These are phyloP conservation scores for Tympanopsis confertula DNA, from an alignment of 2,329 filamentous ascomycete species.

Conservation along the genomic window DNA sequence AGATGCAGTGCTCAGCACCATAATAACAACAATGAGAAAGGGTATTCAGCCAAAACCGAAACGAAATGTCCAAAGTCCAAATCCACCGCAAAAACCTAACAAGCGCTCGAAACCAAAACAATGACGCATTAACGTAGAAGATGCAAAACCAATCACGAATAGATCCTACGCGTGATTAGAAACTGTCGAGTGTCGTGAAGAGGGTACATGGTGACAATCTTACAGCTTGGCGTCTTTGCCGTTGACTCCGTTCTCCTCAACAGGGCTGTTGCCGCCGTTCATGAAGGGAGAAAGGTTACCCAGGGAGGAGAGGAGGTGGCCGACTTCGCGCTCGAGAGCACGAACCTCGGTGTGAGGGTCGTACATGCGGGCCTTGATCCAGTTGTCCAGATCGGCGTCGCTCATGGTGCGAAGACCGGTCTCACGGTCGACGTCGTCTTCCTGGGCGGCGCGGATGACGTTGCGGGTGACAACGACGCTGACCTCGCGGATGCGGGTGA, in stretches of 20 bases:
- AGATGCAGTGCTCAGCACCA: too few relatives aligned
- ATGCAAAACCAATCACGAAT: too few relatives aligned
- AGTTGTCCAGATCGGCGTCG: slow-evolving; percentile 28
- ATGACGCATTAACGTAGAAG: too few relatives aligned
- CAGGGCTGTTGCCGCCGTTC: slow-evolving; percentile 3
- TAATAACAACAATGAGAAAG: too few relatives aligned
- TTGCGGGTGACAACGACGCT: slow-evolving; percentile 76
- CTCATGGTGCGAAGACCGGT: slow-evolving; percentile 25
- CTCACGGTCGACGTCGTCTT: slow-evolving; percentile 56
- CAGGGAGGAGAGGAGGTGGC: slow-evolving; percentile 20
- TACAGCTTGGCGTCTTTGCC: slow-evolving; percentile 7
- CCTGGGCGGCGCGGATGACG: slow-evolving; percentile 84
- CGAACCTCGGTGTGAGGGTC: slow-evolving; percentile 32
- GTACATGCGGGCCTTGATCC: slow-evolving; percentile 35
- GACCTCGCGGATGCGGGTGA: slow-evolving; percentile 84
- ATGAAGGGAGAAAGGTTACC: slow-evolving; percentile 8
- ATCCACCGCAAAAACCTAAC: too few relatives aligned
- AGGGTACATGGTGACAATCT: too few relatives aligned
- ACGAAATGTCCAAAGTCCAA: too few relatives aligned
- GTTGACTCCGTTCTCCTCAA: slow-evolving; percentile 3
- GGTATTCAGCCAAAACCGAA: too few relatives aligned
- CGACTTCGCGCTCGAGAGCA: slow-evolving; percentile 30
- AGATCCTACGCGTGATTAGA: too few relatives aligned
- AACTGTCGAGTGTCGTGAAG: too few relatives aligned
- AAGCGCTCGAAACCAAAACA: too few relatives aligned